Base-by-base conservation (phyloP, 2,329 filamentous ascomycete genomes). In the Exophiala xenobiotica region DNA sequence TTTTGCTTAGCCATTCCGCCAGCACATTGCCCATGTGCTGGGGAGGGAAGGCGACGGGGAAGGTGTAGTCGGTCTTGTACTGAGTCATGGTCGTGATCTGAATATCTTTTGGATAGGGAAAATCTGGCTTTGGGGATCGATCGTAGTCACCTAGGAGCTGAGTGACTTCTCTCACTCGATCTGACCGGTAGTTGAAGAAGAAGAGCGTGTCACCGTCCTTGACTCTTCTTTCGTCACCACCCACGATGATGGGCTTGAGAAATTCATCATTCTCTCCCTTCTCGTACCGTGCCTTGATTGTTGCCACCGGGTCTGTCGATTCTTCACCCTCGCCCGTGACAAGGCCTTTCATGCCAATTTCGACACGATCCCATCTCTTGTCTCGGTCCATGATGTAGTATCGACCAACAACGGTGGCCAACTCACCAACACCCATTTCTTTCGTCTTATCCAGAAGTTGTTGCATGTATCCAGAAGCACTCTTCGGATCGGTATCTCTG, bases 161-260 rank as follows among this genome's bases (percentile, higher is more conserved):
- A 43, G 90, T 95, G 70, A 99, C 87, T 73, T 99, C 93, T 64
- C 93, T 88, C 46, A 92, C 92, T 70, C 93, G 91, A 71, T 99
- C 93, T 51, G 93, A 97, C 67, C 93, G 90, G 81, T 99, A 99
- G 84, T 99, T 99, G 88, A 99, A 99, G 83, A 97, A 97, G 82
- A 97, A 97, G 65, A 97, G 81, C 47, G 90, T 92, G 68, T 99
- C 93, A 61, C 87, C 80, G 67, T 97, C 90, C 78, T 96, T 84
- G 68, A 99, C 85, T 64, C 93, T 87, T 56, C 80, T 79, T 66
- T 95, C 88, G 63, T 89, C 82, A 63, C 92, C 93, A 60, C 90
- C 89, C 55, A 97, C 80, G 65, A 99, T 90, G 70, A 99, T 97
- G 62, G 93, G 93, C 76, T 95, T 96, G 63, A 99, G 77, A 81